Evolutionary conservation across 352 stramenopile genomes (phyloP).

Genomic region (Pythium dissotocum): DNA sequence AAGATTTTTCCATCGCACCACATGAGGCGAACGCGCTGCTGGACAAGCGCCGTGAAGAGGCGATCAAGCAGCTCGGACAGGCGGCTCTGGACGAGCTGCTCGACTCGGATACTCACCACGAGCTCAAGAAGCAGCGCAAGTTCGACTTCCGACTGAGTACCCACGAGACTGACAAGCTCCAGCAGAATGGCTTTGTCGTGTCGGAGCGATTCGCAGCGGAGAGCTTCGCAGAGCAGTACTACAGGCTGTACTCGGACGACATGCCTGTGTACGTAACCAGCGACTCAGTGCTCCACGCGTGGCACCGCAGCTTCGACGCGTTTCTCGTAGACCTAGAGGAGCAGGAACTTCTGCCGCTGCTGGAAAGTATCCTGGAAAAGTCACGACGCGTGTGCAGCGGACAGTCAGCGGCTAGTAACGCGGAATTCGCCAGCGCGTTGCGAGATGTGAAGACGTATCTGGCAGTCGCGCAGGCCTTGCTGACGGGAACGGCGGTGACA

Average conservation of each 20-base stretch:
- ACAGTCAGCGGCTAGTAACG: neutral
- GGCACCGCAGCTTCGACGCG: constrained; percentile 36
- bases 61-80: constrained; percentile 11
- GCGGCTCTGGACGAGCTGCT: constrained; percentile 16
- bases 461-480: neutral
- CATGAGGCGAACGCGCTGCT: constrained; percentile 15
- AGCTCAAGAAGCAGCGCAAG: constrained; percentile 23
- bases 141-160: constrained; percentile 30
- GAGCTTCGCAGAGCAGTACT: constrained; percentile 36
- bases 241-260: constrained; percentile 32
- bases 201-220: constrained; percentile 18
- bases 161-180: constrained; percentile 15
- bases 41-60: constrained; percentile 5
- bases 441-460: constrained; percentile 10
- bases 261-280: constrained; percentile 34
- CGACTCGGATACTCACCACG: constrained; percentile 16
- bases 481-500: neutral
- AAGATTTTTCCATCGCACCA: constrained; percentile 20
- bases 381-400: neutral
- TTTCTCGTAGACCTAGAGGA: constrained; percentile 28
- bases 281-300: constrained; percentile 37
- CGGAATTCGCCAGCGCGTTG: neutral
- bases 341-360: constrained; percentile 18
- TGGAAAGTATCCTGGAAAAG: constrained; percentile 10
- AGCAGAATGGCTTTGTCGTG: constrained; percentile 26